Evolutionary conservation across 257 asterid species (phyloP), one percentile per base, ranked within the genome.

Genomic region (Nicotiana knightiana): DNA sequence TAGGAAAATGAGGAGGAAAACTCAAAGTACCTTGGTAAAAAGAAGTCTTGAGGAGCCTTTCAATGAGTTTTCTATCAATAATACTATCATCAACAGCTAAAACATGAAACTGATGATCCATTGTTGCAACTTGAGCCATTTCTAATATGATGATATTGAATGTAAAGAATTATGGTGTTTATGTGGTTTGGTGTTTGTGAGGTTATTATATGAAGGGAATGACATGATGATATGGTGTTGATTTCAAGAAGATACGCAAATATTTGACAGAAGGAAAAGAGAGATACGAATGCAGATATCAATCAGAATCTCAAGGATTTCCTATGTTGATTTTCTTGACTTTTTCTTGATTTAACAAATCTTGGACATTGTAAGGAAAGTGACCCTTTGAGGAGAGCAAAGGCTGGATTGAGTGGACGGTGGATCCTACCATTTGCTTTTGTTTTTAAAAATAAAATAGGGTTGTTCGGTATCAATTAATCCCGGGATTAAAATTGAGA

Each of bases 61-160:
- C 94, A 53, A 91, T 91, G 2, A 91, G 86, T 55, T 91, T 91
- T 82, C 94, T 91, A 39, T 91, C 94, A 65, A 91, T 86, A 65
- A 87, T 32, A 81, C 91, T 89, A 65, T 90, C 94, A 89, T 90
- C 94, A 66, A 90, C 94, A 67, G 94, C 94, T 39, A 90, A 82
- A 51, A 89, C 91, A 85, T 91, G 94, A 79, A 86, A 91, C 81
- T 88, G 91, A 39, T 91, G 81, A 26, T 89, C 92, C 80, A 89
- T 84, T 77, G 89, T 84, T n/a, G 87, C 84, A 24, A 62, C 67
- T 62, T 62, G 67, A 24, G 67, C 67, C 91, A 88, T 83, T 9
- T 81, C 91, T 87, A 86, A 46, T 13, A 24, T 13, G 21, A 24
- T n/a, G 13, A 43, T 43, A 2, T 59, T 61, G 16, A 68, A 26